A percentile compares a stretch with the other conserved stretches of the same genome.
Evolutionary conservation across 352 stramenopile species (phyloP).

Genomic region (Phytophthora rubi): DNA sequence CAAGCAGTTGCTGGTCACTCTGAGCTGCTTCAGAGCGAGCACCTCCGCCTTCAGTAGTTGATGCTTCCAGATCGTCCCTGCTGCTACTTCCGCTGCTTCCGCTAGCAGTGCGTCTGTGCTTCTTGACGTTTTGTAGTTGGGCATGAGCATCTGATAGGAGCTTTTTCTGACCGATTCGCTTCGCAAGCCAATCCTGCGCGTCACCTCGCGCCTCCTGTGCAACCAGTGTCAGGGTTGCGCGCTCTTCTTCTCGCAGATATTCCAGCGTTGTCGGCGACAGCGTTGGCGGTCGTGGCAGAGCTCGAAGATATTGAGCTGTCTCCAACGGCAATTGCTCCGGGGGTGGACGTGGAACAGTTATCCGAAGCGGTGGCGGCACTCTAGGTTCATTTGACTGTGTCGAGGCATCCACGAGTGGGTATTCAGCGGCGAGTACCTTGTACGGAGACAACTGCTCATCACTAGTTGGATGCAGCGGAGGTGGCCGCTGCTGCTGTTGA

Average conservation of each 20-base stretch:
- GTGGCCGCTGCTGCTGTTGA: slow-evolving; percentile 22
- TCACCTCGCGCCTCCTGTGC: slow-evolving; percentile 70
- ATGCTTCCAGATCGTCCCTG: slow-evolving; percentile 28
- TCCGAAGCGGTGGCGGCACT: slow-evolving; percentile 19
- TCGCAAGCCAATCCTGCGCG: slow-evolving; percentile 73
- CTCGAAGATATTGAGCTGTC: slow-evolving; percentile 41
- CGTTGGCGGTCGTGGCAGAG: slow-evolving; percentile 29
- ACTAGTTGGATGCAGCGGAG: slow-evolving; percentile 21
- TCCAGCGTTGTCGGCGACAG: slow-evolving; percentile 43
- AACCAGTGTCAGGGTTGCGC: slow-evolving; percentile 67
- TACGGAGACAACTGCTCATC: slow-evolving; percentile 1
- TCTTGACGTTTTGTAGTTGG: slow-evolving; percentile 55
- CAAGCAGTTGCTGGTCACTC: slow-evolving; percentile 48
- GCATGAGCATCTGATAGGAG: slow-evolving; percentile 69
- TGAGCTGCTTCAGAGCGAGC: slow-evolving; percentile 21
- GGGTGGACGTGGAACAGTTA: slow-evolving; percentile 15
- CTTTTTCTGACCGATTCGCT: slow-evolving; percentile 81
- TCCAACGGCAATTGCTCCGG: slow-evolving; percentile 24
- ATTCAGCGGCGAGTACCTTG: slow-evolving; percentile 1
- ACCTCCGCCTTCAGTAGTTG: slow-evolving; percentile 6
- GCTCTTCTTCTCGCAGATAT: slow-evolving; percentile 67
- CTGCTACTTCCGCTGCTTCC: slow-evolving; percentile 43
- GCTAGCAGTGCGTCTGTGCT: slow-evolving; percentile 53
- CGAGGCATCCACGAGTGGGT: slow-evolving; percentile 2
- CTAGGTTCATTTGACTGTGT: slow-evolving; percentile 5